Evolutionary conservation across 257 asterid genomes (phyloP).

Genomic region (Catharanthus roseus): DNA sequence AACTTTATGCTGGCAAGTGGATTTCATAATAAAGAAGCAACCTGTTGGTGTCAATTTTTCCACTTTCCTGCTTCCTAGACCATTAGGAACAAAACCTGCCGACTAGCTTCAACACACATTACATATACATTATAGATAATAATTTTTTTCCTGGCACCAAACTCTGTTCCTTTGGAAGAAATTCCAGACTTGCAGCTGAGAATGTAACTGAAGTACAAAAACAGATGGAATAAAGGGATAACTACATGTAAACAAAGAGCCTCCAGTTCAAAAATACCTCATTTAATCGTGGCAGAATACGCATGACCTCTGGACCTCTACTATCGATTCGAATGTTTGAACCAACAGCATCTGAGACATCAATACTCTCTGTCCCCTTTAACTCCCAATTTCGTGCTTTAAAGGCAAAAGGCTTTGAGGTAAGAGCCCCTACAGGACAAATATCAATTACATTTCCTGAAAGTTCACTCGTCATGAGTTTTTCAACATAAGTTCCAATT

Average conservation of each 20-base stretch:
- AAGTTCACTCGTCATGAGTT: constrained; percentile 95
- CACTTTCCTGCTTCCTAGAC: neutral
- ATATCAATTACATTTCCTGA: constrained; percentile 98
- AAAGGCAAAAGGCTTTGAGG: constrained; percentile 97
- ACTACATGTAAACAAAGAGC: neutral
- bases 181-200: neutral
- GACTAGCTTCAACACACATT: neutral
- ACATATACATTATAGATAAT: neutral
- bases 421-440: constrained; percentile 98
- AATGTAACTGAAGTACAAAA: neutral
- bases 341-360: constrained; percentile 98
- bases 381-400: constrained; percentile 99
- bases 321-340: constrained; percentile 97
- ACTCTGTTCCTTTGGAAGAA: neutral
- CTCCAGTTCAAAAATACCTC: constrained; percentile 50
- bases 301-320: constrained; percentile 99
- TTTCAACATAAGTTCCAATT: constrained; percentile 96
- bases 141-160: neutral
- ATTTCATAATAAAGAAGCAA: neutral
- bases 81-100: neutral
- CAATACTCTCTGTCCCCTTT: constrained; percentile 97
- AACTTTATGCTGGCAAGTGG: neutral
- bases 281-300: constrained; percentile 86
- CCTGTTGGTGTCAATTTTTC: neutral
- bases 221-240: neutral